phyloP scores from a whole-genome alignment of 2,329 filamentous ascomycete genomes.

The Coniochaeta hoffmannii region DNA sequence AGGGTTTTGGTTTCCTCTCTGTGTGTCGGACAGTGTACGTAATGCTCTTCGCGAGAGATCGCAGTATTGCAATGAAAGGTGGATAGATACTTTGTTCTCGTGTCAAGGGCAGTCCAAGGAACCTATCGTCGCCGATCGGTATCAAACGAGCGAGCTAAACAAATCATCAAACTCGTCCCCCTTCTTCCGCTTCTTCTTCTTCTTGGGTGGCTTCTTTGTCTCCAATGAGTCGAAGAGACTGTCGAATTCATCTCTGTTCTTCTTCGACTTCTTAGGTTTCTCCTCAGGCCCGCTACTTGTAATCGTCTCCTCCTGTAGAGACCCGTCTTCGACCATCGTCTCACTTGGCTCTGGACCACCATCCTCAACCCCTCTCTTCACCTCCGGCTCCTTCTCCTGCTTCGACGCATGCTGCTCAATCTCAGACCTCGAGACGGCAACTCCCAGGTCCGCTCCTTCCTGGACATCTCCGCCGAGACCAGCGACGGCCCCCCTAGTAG shows the following conservation, averaged over 20 bases:
- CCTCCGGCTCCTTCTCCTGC: neutral
- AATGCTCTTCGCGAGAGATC: neutral
- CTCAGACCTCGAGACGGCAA: neutral
- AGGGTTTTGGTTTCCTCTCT: neutral
- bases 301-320: neutral
- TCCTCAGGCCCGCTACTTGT: conserved; percentile 33
- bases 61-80: neutral
- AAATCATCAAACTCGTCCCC: conserved; percentile 63
- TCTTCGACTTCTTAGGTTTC: conserved; percentile 27
- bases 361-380: neutral
- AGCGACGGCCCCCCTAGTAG: neutral
- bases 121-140: neutral
- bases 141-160: conserved; percentile 52
- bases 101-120: neutral
- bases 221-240: conserved; percentile 56
- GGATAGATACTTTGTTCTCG: neutral
- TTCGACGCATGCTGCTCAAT: neutral
- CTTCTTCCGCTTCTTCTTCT: conserved; percentile 43
- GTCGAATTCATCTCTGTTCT: conserved; percentile 52
- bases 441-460: conserved; percentile 4
- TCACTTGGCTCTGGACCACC: neutral
- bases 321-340: neutral
- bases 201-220: conserved; percentile 29
- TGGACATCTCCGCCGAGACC: conserved; percentile 3
- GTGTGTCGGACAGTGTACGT: neutral